Percentiles rank a stretch among this genome's conserved stretches.
Conservation (phyloP, 139 green algal species). For the Desmodesmus armatus region DNA sequence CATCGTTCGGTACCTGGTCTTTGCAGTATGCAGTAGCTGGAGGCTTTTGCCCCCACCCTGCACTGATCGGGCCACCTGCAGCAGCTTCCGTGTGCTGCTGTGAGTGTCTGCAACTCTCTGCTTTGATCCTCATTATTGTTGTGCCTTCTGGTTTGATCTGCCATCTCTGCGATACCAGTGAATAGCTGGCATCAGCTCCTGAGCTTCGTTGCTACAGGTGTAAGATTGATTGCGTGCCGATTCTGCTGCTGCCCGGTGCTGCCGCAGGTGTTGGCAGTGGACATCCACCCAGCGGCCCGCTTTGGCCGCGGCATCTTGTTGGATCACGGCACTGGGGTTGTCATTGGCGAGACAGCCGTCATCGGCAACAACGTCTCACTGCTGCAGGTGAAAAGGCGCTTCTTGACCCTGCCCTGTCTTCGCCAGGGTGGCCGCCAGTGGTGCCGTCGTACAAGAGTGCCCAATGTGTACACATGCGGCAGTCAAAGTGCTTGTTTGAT, state of each 20-base stretch:
- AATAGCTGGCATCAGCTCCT: no score
- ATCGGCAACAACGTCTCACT: constrained; percentile 92
- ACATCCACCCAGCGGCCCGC: constrained; percentile 96
- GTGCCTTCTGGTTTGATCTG: no score
- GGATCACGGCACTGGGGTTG: constrained; percentile 95
- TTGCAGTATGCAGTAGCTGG: not conserved
- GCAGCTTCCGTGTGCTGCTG: not conserved
- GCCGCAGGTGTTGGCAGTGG: constrained; percentile 82
- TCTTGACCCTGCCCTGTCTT: no score
- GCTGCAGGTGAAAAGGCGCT: no score
- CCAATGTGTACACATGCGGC: no score
- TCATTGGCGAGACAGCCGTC: constrained; percentile 94
- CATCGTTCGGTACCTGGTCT: not conserved
- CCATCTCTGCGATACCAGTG: no score
- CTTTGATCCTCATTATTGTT: not conserved
- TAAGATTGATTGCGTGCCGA: no score
- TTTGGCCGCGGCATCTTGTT: constrained; percentile 96
- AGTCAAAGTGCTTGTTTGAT: no score
- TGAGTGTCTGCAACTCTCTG: no score
- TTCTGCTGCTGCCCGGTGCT: constrained; percentile 51
- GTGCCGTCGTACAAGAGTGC: no score
- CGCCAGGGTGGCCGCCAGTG: no score
- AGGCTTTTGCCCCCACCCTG: not conserved
- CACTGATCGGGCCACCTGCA: not conserved
- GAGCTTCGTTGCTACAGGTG: no score